A percentile compares a stretch with the other conserved stretches of the same genome.
Conservation (phyloP, 179 eudicot genomes). For the Silene vulgaris region DNA sequence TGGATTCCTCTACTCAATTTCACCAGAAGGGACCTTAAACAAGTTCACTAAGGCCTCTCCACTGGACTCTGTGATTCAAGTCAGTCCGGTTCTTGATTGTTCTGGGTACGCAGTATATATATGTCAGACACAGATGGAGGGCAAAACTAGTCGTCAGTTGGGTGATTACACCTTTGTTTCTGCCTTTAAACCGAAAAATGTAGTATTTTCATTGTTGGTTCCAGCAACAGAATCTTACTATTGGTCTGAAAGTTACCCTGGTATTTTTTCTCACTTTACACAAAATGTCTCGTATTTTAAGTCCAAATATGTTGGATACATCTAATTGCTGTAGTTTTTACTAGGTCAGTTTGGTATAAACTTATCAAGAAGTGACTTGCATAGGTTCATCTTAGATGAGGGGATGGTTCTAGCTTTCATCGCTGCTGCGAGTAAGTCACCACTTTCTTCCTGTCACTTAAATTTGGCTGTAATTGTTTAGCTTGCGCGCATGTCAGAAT, state of each 20-base stretch:
- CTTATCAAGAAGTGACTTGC: constrained; percentile 56
- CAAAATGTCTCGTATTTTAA: neutral
- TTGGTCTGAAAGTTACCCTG: constrained; percentile 70
- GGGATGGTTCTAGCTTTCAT: constrained; percentile 58
- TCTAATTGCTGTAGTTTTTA: constrained; percentile 14
- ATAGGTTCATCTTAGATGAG: constrained; percentile 62
- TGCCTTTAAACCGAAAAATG: constrained; percentile 57
- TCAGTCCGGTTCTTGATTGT: constrained; percentile 74
- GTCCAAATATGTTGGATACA: neutral
- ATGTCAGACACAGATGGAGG: constrained; percentile 71
- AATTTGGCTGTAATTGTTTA: too few relatives aligned
- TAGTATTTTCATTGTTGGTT: constrained; percentile 53
- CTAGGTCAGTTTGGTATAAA: constrained; percentile 46
- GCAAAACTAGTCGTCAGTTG: constrained; percentile 40
- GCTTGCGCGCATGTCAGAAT: too few relatives aligned
- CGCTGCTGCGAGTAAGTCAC: constrained; percentile 65
- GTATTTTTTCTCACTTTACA: constrained; percentile 27
- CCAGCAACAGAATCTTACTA: constrained; percentile 64
- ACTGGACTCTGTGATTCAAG: constrained; percentile 55
- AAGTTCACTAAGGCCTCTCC: constrained; percentile 47
- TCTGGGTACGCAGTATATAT: constrained; percentile 80
- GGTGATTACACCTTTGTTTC: constrained; percentile 57
- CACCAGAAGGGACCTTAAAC: constrained; percentile 57
- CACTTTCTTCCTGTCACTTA: neutral
- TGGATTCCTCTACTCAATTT: constrained; percentile 76